Evolutionary conservation across 805 yeast species (phyloP), one percentile per base, ranked within the genome.

Genomic region (Jamesozyma jinghongensis): DNA sequence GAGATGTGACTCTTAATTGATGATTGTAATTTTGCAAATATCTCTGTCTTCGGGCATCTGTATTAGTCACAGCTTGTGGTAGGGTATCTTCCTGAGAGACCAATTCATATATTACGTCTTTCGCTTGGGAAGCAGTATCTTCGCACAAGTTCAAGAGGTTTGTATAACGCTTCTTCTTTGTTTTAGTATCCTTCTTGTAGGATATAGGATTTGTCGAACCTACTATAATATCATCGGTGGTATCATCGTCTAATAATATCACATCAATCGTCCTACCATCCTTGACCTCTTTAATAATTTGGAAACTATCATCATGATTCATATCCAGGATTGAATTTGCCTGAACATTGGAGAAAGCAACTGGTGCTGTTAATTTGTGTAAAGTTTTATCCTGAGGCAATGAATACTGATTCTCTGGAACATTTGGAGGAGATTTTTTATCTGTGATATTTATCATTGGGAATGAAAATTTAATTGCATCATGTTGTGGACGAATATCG

Each of bases 141-240:
- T 59, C 63, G 37, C 65, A 60, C 50, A 60, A 40, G 8, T 40
- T 40, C 20, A 53, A 37, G 17, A 59, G 43, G 13, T 51, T 45
- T n/a, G 31, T 12, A 12, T 42, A 52, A 19, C 36, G 52, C 50
- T 11, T n/a, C 30, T 32, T 31, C 44, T 50, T 27, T 45, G 18
- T 13, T 14, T 36, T 36, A 13, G 37, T 17, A 3, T 6, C 26
- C 4, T 3, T 22, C 8, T 35, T 35, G 12, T 4, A 1, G 5
- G 37, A 13, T 12, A 8, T 18, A 5, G 11, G 10, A 20, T 5
- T 32, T 18, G 8, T 6, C 16, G 5, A 11, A n/a, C n/a, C 27
- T n/a, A n/a, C n/a, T 4, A 2, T 13, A n/a, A 19, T 17, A 28
- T 34, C 13, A 14, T 36, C 40, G 35, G 29, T 16, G 14, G 46